Evolutionary conservation across 495 filamentous ascomycete genomes (phyloP).

Genomic region (Talaromyces adpressus): DNA sequence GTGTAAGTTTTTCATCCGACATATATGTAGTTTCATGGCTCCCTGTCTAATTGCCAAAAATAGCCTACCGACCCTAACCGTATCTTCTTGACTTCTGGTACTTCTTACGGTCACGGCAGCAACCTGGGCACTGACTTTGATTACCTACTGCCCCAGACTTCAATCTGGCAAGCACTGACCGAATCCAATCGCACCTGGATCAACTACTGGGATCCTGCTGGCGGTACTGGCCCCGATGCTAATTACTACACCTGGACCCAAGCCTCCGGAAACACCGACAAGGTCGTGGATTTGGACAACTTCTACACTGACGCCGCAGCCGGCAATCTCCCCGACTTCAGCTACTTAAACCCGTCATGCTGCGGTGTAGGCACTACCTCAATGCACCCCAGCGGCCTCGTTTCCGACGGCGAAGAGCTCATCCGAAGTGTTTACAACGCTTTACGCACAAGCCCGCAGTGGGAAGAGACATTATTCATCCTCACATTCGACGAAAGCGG

Average conservation of each 20-base stretch:
- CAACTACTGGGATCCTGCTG: constrained; percentile 38
- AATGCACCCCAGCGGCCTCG: constrained; percentile 38
- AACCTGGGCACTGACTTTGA: constrained; percentile 36
- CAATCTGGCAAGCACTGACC: constrained; percentile 40
- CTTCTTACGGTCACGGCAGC: constrained; percentile 36
- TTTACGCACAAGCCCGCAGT: constrained; percentile 35
- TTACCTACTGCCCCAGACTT: constrained; percentile 30
- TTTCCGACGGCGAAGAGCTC: constrained; percentile 39
- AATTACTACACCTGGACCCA: constrained; percentile 39
- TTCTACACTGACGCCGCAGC: constrained; percentile 31
- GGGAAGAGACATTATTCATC: constrained; percentile 41
- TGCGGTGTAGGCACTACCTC: constrained; percentile 35
- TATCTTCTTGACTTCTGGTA: constrained; percentile 35
- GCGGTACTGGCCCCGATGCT: constrained; percentile 27
- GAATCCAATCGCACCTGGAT: constrained; percentile 38
- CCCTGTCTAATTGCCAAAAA: not conserved
- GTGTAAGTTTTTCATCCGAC: constrained; percentile 9
- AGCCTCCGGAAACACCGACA: constrained; percentile 22
- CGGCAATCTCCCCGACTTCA: constrained; percentile 36
- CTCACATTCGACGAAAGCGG: constrained; percentile 44
- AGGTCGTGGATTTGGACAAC: constrained; percentile 14
- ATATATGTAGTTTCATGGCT: not conserved
- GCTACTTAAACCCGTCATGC: constrained; percentile 46
- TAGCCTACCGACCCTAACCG: constrained; percentile 43
- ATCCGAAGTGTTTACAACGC: constrained; percentile 45